These are phyloP conservation scores for Colletotrichum incanum DNA, from an alignment of 2,329 filamentous ascomycete species.

Conservation along the genomic window DNA sequence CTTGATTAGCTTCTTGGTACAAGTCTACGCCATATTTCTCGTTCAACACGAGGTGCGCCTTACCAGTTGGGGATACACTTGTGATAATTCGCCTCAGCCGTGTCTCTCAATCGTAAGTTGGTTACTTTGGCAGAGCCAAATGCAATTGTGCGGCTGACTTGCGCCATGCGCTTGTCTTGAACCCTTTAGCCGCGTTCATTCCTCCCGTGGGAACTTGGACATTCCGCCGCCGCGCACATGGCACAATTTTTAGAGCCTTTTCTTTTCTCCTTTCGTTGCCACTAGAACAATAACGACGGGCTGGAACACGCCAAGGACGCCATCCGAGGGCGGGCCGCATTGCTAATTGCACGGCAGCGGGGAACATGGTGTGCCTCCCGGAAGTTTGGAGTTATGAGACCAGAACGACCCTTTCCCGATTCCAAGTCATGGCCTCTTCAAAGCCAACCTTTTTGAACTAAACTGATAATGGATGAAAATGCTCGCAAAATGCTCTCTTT, in stretches of 20 bases:
- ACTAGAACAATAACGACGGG: background rate
- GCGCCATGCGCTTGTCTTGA: background rate
- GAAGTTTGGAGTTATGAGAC: too few relatives aligned
- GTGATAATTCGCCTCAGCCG: background rate
- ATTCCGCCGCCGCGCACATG: background rate
- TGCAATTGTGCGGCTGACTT: background rate
- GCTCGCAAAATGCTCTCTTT: too few relatives aligned
- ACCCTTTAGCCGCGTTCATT: background rate
- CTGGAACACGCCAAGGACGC: background rate
- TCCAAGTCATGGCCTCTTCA: too few relatives aligned
- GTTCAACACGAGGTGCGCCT: too few relatives aligned
- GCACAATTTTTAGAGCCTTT: background rate
- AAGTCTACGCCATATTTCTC: too few relatives aligned
- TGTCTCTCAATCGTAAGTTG: constrained; percentile 1
- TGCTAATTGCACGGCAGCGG: background rate
- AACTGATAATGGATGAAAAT: background rate
- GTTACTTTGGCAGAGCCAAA: background rate
- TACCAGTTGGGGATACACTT: too few relatives aligned
- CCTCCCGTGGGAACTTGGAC: too few relatives aligned
- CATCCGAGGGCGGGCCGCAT: background rate
- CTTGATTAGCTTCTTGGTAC: too few relatives aligned
- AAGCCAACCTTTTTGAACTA: too few relatives aligned
- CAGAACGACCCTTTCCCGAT: too few relatives aligned
- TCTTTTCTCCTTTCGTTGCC: background rate
- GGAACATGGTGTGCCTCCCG: too few relatives aligned